phyloP scores from a whole-genome alignment of 2,329 filamentous ascomycete species.

The Fusarium sarcochroum region DNA sequence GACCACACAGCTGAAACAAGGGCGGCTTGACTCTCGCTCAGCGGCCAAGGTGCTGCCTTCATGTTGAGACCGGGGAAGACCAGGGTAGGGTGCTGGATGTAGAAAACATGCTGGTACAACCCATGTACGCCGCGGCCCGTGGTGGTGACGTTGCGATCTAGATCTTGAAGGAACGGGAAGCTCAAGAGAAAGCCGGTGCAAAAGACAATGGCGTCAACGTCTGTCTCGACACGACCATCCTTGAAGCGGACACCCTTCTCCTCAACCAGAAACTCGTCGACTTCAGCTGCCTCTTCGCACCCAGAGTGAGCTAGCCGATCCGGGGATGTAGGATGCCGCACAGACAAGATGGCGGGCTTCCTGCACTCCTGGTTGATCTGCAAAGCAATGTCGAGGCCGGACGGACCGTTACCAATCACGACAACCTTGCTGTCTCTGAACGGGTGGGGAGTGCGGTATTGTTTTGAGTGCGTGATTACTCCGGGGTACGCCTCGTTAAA shows the following conservation, averaged over 20 bases:
- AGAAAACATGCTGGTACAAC: slow-evolving; percentile 85
- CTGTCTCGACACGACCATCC: slow-evolving; percentile 73
- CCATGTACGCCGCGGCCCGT: slow-evolving; percentile 79
- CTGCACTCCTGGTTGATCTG: slow-evolving; percentile 77
- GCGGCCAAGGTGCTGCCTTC: slow-evolving; percentile 88
- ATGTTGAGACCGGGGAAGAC: slow-evolving; percentile 83
- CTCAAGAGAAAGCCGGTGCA: slow-evolving; percentile 92
- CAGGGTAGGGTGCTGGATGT: slow-evolving; percentile 81
- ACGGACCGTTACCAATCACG: slow-evolving; percentile 87
- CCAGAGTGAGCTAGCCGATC: slow-evolving; percentile 61
- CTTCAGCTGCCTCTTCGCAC: slow-evolving; percentile 69
- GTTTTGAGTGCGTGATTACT: slow-evolving; percentile 81
- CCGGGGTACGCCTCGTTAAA: slow-evolving; percentile 73
- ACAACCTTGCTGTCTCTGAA: slow-evolving; percentile 82
- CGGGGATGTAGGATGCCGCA: slow-evolving; percentile 63
- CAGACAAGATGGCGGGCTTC: slow-evolving; percentile 75
- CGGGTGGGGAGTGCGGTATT: slow-evolving; percentile 76
- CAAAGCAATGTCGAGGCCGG: slow-evolving; percentile 83
- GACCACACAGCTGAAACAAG: slow-evolving; percentile 84
- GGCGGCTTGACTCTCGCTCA: slow-evolving; percentile 84
- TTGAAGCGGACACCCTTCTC: slow-evolving; percentile 75
- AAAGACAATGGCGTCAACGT: slow-evolving; percentile 84
- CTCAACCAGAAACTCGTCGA: slow-evolving; percentile 68
- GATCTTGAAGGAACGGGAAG: slow-evolving; percentile 76
- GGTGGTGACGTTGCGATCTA: slow-evolving; percentile 69